Conservation (phyloP, 1,284 basidiomycete genomes). For the Sporisorium scitamineum region DNA sequence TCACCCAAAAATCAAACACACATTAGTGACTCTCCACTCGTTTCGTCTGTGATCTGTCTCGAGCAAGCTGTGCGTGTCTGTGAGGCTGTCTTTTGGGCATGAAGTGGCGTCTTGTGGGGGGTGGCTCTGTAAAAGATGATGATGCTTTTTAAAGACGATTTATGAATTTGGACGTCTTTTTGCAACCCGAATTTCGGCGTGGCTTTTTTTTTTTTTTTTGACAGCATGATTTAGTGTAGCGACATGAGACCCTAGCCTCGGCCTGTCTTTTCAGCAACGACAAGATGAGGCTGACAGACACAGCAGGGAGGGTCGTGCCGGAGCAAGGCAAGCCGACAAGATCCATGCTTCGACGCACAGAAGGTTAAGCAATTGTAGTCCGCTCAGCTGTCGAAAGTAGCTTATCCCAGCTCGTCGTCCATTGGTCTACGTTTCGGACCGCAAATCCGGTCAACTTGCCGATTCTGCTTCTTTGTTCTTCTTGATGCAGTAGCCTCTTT, state of each 20-base stretch:
- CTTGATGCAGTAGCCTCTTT: not conserved
- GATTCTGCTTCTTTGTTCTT: not conserved
- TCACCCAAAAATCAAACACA: slow-evolving; percentile 21
- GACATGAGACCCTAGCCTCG: no score
- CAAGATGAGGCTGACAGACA: no score
- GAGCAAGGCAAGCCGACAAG: no score
- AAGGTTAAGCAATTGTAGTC: not conserved
- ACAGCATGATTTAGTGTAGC: no score
- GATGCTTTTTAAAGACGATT: no score
- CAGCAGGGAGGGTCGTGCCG: no score
- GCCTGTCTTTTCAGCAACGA: no score
- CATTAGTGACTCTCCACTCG: slow-evolving; percentile 15
- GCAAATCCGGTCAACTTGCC: not conserved
- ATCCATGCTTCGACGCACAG: not conserved
- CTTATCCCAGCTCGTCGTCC: not conserved
- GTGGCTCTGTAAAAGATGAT: no score
- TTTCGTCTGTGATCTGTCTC: not conserved
- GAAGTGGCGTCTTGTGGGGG: no score
- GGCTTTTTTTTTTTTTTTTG: no score
- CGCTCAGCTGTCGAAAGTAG: not conserved
- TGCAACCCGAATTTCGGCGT: no score
- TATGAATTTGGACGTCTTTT: no score
- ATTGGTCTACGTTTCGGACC: not conserved
- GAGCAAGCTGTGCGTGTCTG: not conserved
- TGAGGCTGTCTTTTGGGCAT: not conserved